Percentiles rank a stretch among this genome's conserved stretches.
phyloP scores from a whole-genome alignment of 306 rosid species.

The Malus fusca region DNA sequence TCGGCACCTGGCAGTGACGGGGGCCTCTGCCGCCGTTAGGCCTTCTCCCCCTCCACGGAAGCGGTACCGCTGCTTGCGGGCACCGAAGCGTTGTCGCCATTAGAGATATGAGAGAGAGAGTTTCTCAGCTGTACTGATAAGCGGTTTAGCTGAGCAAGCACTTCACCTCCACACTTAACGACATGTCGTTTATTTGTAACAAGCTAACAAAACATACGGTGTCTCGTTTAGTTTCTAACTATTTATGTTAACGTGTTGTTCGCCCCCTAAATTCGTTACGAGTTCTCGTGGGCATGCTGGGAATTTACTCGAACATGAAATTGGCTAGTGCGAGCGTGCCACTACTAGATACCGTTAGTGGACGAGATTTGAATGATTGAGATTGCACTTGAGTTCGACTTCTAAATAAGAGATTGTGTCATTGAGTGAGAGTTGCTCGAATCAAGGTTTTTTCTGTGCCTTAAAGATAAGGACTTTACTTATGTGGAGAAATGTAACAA shows the following conservation, averaged over 20 bases:
- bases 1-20: not conserved
- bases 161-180: not conserved
- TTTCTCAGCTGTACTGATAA: not conserved
- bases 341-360: no score
- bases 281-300: rapidly evolving
- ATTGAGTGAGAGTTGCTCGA: no score
- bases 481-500: no score
- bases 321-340: rapidly evolving
- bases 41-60: slow-evolving; percentile 9
- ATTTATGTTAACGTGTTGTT: no score
- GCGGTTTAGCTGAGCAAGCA: not conserved
- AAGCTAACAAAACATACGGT: not conserved
- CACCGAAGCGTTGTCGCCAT: slow-evolving; percentile 42
- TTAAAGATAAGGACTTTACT: no score
- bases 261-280: no score
- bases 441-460: no score
- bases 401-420: no score
- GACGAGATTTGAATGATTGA: no score
- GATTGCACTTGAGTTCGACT: no score
- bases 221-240: not conserved
- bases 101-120: not conserved
- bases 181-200: not conserved
- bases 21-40: not conserved
- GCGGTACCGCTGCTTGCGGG: slow-evolving; percentile 6
- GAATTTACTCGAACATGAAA: no score